These are phyloP conservation scores for Monosporozyma solicola DNA, from an alignment of 805 yeast species.

Conservation along the genomic window DNA sequence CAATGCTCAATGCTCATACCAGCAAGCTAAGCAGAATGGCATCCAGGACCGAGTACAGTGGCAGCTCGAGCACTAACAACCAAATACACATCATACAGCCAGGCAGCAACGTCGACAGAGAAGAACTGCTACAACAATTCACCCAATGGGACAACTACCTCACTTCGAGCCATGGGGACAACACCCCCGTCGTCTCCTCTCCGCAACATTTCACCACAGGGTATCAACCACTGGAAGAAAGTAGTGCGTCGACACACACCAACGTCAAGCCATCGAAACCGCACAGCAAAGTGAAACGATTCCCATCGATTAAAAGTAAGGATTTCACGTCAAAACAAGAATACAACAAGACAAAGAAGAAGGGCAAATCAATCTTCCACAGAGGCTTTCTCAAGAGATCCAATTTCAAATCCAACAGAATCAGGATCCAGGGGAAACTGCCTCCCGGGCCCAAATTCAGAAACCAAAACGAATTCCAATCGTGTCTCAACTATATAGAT, in stretches of 20 bases:
- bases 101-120: neutral
- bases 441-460: neutral
- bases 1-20: no score
- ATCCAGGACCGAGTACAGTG: neutral
- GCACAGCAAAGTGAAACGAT: neutral
- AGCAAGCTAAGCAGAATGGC: neutral
- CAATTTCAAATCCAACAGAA: neutral
- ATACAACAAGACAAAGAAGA: conserved; percentile 7
- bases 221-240: neutral
- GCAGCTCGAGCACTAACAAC: neutral
- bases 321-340: conserved; percentile 21
- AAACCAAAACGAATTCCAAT: neutral
- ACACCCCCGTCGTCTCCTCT: neutral
- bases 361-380: conserved; percentile 19
- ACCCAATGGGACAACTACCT: conserved; percentile 1
- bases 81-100: neutral
- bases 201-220: neutral
- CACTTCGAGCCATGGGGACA: neutral
- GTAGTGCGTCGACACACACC: neutral
- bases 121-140: neutral
- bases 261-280: neutral
- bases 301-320: conserved; percentile 13
- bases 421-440: neutral
- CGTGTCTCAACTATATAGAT: conserved; percentile 4
- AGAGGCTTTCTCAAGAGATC: conserved; percentile 20